Percentiles rank a stretch among this genome's conserved stretches.
These are phyloP conservation scores for Opeltia flavorubescens DNA, from an alignment of 495 filamentous ascomycete species.

Conservation along the genomic window DNA sequence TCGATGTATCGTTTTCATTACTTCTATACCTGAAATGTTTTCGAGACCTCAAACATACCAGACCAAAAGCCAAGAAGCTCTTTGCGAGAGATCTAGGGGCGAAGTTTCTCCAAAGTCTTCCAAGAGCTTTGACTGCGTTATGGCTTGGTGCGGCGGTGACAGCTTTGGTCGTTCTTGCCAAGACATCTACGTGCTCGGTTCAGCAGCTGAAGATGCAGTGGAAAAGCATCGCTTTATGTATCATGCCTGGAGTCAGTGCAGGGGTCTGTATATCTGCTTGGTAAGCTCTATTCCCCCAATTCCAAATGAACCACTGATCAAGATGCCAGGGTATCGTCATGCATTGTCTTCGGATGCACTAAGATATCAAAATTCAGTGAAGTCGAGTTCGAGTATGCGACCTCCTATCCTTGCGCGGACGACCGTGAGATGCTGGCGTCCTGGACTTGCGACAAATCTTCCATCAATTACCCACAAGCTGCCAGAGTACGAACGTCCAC, in stretches of 20 bases:
- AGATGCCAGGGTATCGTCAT: too few species aligned
- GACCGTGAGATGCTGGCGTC: too few species aligned
- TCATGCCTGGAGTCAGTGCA: background rate
- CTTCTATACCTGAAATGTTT: too few species aligned
- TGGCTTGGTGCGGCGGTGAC: background rate
- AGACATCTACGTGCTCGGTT: background rate
- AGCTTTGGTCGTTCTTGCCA: background rate
- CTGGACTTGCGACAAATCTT: too few species aligned
- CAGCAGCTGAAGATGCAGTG: background rate
- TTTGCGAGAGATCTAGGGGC: background rate
- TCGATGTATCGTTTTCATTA: too few species aligned
- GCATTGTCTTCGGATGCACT: too few species aligned
- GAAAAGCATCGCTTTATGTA: background rate
- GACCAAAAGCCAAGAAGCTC: background rate
- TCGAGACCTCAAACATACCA: background rate
- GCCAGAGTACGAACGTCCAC: background rate
- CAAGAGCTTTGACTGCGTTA: background rate
- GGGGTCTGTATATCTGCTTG: background rate
- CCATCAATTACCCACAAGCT: background rate
- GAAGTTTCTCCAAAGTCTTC: background rate
- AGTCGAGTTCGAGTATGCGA: too few species aligned
- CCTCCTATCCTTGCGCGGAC: too few species aligned
- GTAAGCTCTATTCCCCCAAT: background rate
- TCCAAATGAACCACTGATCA: background rate
- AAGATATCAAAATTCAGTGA: too few species aligned